A percentile compares a stretch with the other conserved stretches of the same genome.
phyloP scores from a whole-genome alignment of 306 rosid species.

The Prunus kanzakura region DNA sequence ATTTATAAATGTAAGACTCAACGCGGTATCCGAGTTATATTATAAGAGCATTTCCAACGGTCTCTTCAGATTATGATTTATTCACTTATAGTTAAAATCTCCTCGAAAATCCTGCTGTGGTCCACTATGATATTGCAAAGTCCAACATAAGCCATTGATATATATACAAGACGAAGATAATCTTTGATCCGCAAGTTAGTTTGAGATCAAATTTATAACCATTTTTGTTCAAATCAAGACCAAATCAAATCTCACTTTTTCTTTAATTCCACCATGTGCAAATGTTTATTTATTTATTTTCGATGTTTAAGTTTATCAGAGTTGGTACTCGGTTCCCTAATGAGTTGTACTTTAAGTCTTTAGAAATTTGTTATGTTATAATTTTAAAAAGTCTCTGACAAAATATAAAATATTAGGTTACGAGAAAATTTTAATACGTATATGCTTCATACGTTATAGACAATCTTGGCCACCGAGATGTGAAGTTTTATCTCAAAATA shows the following conservation, averaged over 20 bases:
- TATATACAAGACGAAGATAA: not conserved
- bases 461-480: too few relatives aligned
- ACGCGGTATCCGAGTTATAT: too few relatives aligned
- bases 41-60: too few relatives aligned
- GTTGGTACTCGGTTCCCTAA: not conserved
- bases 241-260: not conserved
- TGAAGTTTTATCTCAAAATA: too few relatives aligned
- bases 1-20: too few relatives aligned
- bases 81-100: fast-evolving
- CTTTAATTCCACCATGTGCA: not conserved
- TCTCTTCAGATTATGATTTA: fast-evolving
- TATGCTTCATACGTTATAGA: too few relatives aligned
- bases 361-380: not conserved
- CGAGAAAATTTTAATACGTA: not conserved
- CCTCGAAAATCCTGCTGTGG: too few relatives aligned
- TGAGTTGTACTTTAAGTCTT: not conserved
- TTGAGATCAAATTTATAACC: not conserved
- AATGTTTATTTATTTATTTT: not conserved
- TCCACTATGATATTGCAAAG: too few relatives aligned
- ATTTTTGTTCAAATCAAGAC: not conserved
- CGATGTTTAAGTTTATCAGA: not conserved
- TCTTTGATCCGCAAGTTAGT: not conserved
- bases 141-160: too few relatives aligned
- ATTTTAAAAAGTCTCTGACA: not conserved
- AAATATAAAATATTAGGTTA: not conserved